These are phyloP conservation scores for Blepharisma japonicum DNA, from an alignment of 73 alveolate genomes.

Conservation along the genomic window DNA sequence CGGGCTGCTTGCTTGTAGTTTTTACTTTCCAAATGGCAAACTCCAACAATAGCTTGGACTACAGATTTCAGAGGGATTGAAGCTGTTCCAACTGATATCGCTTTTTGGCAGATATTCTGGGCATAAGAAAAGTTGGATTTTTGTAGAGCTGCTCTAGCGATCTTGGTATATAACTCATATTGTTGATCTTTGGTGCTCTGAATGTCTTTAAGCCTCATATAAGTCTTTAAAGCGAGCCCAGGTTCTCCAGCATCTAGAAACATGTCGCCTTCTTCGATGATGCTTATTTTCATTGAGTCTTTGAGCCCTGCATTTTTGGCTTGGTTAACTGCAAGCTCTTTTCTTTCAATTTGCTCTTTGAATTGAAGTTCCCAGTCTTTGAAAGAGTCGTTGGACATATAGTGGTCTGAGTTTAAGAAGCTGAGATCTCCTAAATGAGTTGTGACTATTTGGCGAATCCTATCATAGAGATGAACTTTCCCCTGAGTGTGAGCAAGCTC, in stretches of 20 bases:
- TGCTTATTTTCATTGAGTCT: background rate
- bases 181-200: constrained; percentile 14
- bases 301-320: constrained; percentile 27
- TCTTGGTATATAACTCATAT: background rate
- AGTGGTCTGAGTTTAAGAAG: no score
- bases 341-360: background rate
- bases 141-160: background rate
- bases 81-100: background rate
- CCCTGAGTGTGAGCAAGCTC: no score
- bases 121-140: constrained; percentile 2
- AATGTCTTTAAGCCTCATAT: constrained; percentile 6
- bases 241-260: background rate
- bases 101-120: constrained; percentile 4
- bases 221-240: background rate
- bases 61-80: background rate
- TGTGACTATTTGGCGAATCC: no score
- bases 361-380: constrained; percentile 5
- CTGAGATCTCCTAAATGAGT: no score
- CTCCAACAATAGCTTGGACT: background rate
- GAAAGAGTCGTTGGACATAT: no score
- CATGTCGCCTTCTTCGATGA: background rate
- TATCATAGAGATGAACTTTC: no score
- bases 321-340: background rate
- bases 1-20: background rate
- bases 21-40: background rate